phyloP scores from a whole-genome alignment of 2,329 filamentous ascomycete genomes.

The Chaetomium globosum region DNA sequence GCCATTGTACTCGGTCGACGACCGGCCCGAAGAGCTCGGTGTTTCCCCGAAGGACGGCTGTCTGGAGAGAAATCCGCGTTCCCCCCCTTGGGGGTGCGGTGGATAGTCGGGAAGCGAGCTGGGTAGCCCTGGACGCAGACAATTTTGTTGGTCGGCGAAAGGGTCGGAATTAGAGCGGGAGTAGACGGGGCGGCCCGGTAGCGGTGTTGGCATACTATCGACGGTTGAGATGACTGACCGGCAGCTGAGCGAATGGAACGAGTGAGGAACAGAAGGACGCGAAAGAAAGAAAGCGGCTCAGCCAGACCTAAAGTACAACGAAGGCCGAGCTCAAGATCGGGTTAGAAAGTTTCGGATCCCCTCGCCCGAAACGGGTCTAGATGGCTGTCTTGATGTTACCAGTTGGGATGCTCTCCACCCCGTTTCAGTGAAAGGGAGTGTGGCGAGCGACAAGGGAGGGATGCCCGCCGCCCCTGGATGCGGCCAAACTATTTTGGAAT shows the following conservation, averaged over 20 bases:
- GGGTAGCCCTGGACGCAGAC: background rate
- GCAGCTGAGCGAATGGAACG: background rate
- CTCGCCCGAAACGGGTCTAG: conserved; percentile 2
- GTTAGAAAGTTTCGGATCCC: background rate
- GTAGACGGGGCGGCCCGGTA: conserved; percentile 10
- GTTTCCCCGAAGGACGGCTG: background rate
- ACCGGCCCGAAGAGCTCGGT: background rate
- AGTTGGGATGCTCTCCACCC: background rate
- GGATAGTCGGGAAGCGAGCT: conserved; percentile 2
- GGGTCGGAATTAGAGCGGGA: background rate
- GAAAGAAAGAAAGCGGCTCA: background rate
- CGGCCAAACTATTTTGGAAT: background rate
- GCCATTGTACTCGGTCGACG: conserved; percentile 9
- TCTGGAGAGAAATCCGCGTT: background rate
- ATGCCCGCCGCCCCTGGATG: background rate
- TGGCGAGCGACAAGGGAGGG: conserved; percentile 2
- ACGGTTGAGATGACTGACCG: background rate
- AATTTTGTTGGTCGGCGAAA: background rate
- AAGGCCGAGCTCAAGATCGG: background rate
- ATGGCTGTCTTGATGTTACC: background rate
- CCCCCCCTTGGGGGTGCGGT: background rate
- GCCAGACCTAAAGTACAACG: background rate
- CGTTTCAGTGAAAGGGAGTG: conserved; percentile 5
- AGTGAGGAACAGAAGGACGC: background rate
- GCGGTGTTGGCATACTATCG: conserved; percentile 17